Percentiles rank a stretch among this genome's conserved stretches.
These are phyloP conservation scores for Hypoxylon subgilvum DNA, from an alignment of 495 filamentous ascomycete genomes.

Conservation along the genomic window DNA sequence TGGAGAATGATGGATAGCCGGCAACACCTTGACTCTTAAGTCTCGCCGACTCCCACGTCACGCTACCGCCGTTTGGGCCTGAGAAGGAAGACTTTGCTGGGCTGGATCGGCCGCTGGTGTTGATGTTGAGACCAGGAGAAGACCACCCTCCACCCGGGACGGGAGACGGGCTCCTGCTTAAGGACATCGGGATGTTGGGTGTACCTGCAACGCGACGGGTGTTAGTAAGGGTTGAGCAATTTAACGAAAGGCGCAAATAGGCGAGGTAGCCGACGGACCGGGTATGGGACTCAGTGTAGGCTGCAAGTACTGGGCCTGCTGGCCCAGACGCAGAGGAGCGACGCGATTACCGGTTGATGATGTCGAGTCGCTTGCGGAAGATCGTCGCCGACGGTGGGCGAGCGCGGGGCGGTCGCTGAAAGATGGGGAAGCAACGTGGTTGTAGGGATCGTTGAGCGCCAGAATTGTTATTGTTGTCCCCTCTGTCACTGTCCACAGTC, in stretches of 20 bases:
- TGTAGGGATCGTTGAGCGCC: constrained; percentile 45
- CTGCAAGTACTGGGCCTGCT: constrained; percentile 48
- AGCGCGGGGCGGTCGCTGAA: constrained; percentile 48
- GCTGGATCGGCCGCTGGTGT: constrained; percentile 70
- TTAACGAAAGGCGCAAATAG: constrained; percentile 13
- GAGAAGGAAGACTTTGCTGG: constrained; percentile 58
- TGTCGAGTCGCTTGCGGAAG: constrained; percentile 44
- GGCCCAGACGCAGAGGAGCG: constrained; percentile 43
- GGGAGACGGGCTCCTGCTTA: constrained; percentile 84
- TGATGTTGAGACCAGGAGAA: constrained; percentile 76
- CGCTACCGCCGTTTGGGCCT: constrained; percentile 59
- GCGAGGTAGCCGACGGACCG: constrained; percentile 41
- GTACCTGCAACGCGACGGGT: constrained; percentile 44
- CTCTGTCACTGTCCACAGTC: constrained; percentile 33
- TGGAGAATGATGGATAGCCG: constrained; percentile 81
- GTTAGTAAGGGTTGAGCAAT: constrained; percentile 16
- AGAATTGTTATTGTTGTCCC: constrained; percentile 42
- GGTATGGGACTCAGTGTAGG: constrained; percentile 49
- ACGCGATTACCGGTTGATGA: constrained; percentile 38
- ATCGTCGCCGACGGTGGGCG: constrained; percentile 52
- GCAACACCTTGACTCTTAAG: constrained; percentile 69
- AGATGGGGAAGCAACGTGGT: constrained; percentile 50
- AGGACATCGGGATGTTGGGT: constrained; percentile 68
- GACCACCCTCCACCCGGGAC: constrained; percentile 83
- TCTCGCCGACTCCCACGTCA: constrained; percentile 85